Percentiles rank a stretch among this genome's conserved stretches.
Evolutionary conservation across 495 filamentous ascomycete species (phyloP).

Genomic region (Penicillium atrosanguineum): DNA sequence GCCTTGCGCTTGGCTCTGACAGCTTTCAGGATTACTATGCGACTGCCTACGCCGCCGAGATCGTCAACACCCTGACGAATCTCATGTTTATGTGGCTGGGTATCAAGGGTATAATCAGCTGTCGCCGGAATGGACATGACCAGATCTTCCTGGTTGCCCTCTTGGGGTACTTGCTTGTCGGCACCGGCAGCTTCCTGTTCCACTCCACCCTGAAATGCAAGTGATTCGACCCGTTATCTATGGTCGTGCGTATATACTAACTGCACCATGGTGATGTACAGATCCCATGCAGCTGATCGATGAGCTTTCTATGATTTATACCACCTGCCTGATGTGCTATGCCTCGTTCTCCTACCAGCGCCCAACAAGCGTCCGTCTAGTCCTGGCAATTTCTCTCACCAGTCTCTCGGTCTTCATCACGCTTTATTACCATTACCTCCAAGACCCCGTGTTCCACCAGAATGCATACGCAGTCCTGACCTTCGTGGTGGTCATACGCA

Average conservation of each 20-base stretch:
- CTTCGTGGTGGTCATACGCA: constrained; percentile 68
- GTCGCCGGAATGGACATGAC: constrained; percentile 67
- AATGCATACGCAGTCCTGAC: constrained; percentile 84
- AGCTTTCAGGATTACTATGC: constrained; percentile 57
- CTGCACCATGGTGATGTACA: constrained; percentile 29
- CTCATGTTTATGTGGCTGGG: constrained; percentile 73
- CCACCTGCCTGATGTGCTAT: constrained; percentile 88
- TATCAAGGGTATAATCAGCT: constrained; percentile 68
- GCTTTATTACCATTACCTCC: constrained; percentile 88
- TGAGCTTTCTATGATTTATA: constrained; percentile 97
- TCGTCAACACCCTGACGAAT: constrained; percentile 77
- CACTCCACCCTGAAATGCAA: constrained; percentile 80
- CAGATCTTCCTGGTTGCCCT: constrained; percentile 69
- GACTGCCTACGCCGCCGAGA: constrained; percentile 59
- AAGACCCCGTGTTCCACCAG: constrained; percentile 92
- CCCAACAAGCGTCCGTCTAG: constrained; percentile 48
- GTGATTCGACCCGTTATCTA: constrained; percentile 7
- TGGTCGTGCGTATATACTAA: constrained; percentile 8
- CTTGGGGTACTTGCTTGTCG: constrained; percentile 75
- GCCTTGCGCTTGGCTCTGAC: not conserved
- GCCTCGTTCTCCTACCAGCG: constrained; percentile 77
- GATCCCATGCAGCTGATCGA: constrained; percentile 98
- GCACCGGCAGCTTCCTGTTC: constrained; percentile 77
- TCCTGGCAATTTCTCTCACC: constrained; percentile 60
- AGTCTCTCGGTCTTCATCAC: constrained; percentile 77